Evolutionary conservation across 2,329 filamentous ascomycete species (phyloP), one percentile per base, ranked within the genome.

Genomic region (Penicillium nordicum): DNA sequence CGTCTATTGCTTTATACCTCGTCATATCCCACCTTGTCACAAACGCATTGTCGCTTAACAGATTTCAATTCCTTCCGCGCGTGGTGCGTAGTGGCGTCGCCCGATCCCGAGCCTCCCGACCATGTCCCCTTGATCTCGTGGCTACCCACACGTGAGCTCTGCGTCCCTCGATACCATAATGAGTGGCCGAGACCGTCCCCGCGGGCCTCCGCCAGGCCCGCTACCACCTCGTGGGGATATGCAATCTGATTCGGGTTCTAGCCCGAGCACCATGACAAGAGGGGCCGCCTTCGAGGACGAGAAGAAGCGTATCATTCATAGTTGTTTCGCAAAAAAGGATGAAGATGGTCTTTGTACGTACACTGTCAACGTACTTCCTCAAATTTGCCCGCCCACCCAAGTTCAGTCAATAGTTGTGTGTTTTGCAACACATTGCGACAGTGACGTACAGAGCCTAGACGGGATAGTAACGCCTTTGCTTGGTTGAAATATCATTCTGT

Each of bases 201-300:
- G 72, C 41, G 71, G 66, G 10, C 68, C 70, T 55, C 66, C 68
- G n/a, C 45, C 67, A 9, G 64, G 61, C 30, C 52, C 27, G 66
- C 71, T 42, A 62, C 38, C 66, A 49, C 71, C 69, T 46, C 72
- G 70, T 52, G 66, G 60, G 43, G 73, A 75, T 53, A 36, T 63
- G 57, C 73, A 71, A 21, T 43, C 52, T n/a, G 52, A 50, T 58
- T 67, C 70, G 65, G 73, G 68, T 41, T 66, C 69, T n/a, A 68
- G 65, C 43, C 67, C 74, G 51, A 61, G 60, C 23, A 60, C 67
- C 29, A 70, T 72, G 70, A 74, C 73, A 46, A 74, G 76, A 69
- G 93, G 93, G 53, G 91, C 96, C 78, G 85, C 86, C 67, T 99
- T 97, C 74, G 94, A 99, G 75, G 92, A 97, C 71, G 94, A 99